phyloP scores from a whole-genome alignment of 768 basidiomycete species.

The Rubroboletus satanas region DNA sequence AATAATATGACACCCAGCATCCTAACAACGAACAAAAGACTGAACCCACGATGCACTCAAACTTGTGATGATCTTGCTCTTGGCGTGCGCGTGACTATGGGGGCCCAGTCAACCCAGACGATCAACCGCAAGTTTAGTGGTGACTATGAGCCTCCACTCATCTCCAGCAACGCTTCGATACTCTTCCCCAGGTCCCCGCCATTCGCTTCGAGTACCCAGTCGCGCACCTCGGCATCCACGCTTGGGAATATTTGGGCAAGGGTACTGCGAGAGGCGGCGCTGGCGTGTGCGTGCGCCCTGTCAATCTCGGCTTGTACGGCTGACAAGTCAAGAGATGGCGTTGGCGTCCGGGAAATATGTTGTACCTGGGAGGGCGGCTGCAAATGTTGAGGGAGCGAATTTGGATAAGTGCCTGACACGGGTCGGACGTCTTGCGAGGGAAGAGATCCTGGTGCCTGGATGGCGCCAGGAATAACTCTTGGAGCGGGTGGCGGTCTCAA shows the following conservation, averaged over 20 bases:
- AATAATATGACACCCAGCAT: not conserved
- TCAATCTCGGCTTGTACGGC: conserved; percentile 78
- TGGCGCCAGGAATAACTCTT: conserved; percentile 38
- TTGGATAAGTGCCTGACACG: conserved; percentile 8
- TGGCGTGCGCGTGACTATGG: not conserved
- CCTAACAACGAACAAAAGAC: not conserved
- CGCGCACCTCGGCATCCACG: conserved; percentile 78
- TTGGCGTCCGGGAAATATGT: conserved; percentile 65
- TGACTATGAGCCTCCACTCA: conserved; percentile 38
- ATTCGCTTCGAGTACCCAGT: conserved; percentile 88
- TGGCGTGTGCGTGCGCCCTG: conserved; percentile 67
- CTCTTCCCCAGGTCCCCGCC: conserved; percentile 85
- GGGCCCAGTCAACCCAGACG: not conserved
- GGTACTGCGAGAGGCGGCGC: conserved; percentile 68
- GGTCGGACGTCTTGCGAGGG: conserved; percentile 40
- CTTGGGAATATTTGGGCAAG: conserved; percentile 85
- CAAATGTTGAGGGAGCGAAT: conserved; percentile 28
- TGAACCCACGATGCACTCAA: not conserved
- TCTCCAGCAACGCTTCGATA: conserved; percentile 82
- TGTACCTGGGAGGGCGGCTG: conserved; percentile 44
- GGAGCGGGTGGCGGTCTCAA: not conserved
- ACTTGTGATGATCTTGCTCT: not conserved
- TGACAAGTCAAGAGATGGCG: conserved; percentile 63
- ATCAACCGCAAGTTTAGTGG: not conserved
- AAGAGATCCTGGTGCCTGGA: conserved; percentile 47